Percentiles rank a stretch among this genome's conserved stretches.
phyloP scores from a whole-genome alignment of 345 rosid genomes.

The Acer negundo region DNA sequence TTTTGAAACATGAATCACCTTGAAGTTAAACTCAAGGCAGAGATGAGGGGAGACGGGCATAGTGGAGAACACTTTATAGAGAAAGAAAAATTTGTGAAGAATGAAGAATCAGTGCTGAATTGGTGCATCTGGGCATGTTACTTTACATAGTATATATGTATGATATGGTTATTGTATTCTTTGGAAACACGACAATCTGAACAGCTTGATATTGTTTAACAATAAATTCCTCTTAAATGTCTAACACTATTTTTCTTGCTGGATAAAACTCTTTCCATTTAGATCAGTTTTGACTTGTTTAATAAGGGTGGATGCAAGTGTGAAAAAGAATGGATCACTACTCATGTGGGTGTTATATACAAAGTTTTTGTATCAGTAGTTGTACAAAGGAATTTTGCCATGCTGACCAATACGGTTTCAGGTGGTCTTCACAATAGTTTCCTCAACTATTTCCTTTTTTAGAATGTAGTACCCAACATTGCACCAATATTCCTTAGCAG shows the following conservation, averaged over 20 bases:
- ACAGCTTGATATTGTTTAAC: slow-evolving; percentile 20
- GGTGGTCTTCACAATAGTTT: too few species aligned
- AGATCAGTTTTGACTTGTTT: not conserved
- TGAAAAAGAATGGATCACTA: not conserved
- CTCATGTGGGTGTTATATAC: not conserved
- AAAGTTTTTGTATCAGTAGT: too few species aligned
- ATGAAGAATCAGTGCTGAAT: slow-evolving; percentile 5
- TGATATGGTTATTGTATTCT: slow-evolving; percentile 38
- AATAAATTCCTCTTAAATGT: slow-evolving; percentile 25
- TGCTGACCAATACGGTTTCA: too few species aligned
- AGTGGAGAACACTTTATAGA: not conserved
- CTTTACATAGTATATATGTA: slow-evolving; percentile 38
- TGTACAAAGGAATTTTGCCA: too few species aligned
- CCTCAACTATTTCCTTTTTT: too few species aligned
- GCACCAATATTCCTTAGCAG: too few species aligned
- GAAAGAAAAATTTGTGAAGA: not conserved
- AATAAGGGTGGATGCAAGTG: not conserved
- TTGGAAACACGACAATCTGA: slow-evolving; percentile 31
- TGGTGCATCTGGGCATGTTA: slow-evolving; percentile 27
- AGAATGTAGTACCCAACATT: too few species aligned
- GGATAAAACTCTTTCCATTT: too few species aligned
- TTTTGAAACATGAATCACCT: slow-evolving; percentile 23
- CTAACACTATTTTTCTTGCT: not conserved
- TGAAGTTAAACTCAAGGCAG: slow-evolving; percentile 18
- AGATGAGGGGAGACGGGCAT: not conserved